Percentiles rank a stretch among this genome's conserved stretches.
phyloP scores from a whole-genome alignment of 129 eudicot genomes.

The Heracleum sosnowskyi region DNA sequence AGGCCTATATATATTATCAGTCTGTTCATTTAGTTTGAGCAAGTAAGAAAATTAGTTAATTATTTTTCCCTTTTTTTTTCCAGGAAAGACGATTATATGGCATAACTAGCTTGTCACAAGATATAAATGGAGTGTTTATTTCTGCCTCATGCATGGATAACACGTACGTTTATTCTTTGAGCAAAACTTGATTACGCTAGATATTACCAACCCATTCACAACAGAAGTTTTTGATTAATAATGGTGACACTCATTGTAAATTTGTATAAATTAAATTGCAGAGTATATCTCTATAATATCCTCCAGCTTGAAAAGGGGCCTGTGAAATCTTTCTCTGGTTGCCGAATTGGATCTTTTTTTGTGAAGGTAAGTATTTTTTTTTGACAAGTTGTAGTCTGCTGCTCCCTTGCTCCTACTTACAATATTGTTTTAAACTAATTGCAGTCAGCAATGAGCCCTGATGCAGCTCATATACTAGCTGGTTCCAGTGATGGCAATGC shows the following conservation, averaged over 20 bases:
- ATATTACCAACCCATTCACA: background rate
- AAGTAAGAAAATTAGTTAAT: background rate
- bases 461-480: slow-evolving; percentile 81
- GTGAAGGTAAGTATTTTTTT: slow-evolving; percentile 47
- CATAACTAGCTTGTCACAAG: slow-evolving; percentile 91
- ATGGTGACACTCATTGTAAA: background rate
- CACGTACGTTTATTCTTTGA: slow-evolving; percentile 35
- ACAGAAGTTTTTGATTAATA: background rate
- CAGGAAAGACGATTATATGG: slow-evolving; percentile 73
- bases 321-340: slow-evolving; percentile 52
- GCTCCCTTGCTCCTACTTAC: background rate
- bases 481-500: slow-evolving; percentile 94
- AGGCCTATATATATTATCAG: no score
- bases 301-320: slow-evolving; percentile 82
- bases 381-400: background rate
- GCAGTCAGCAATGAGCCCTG: slow-evolving; percentile 90
- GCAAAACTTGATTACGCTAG: background rate
- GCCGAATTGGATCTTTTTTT: slow-evolving; percentile 65
- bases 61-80: background rate
- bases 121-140: slow-evolving; percentile 63
- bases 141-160: slow-evolving; percentile 92
- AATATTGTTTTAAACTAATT: slow-evolving; percentile 14
- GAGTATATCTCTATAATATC: slow-evolving; percentile 70
- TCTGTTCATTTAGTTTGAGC: no score
- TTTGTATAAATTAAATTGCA: slow-evolving; percentile 17